Percentiles rank a stretch among this genome's conserved stretches.
These are phyloP conservation scores for Daldinia eschscholtzii DNA, from an alignment of 2,329 filamentous ascomycete genomes.

Conservation along the genomic window DNA sequence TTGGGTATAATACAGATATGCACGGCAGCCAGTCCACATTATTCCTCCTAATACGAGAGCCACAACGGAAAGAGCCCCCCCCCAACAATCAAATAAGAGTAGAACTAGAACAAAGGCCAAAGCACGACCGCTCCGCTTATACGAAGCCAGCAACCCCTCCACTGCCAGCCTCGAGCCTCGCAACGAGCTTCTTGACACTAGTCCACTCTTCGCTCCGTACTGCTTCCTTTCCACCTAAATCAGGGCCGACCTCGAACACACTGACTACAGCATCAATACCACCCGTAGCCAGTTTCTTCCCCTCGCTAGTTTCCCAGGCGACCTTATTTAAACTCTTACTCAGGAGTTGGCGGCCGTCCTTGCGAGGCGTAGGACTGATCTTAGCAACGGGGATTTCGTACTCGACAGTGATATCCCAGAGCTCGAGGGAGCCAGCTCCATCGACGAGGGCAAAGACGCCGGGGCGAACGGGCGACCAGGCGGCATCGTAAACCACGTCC, in stretches of 20 bases:
- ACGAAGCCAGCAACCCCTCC: slow-evolving; percentile 60
- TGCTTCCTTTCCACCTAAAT: slow-evolving; percentile 86
- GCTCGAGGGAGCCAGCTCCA: slow-evolving; percentile 88
- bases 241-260: slow-evolving; percentile 89
- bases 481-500: slow-evolving; percentile 95
- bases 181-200: slow-evolving; percentile 89
- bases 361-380: slow-evolving; percentile 75
- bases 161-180: slow-evolving; percentile 75
- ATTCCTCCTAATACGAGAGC: slow-evolving; percentile 11
- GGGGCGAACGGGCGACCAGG: slow-evolving; percentile 94
- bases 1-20: slow-evolving; percentile 38
- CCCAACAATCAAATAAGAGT: slow-evolving; percentile 1
- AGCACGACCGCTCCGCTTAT: slow-evolving; percentile 48
- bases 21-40: slow-evolving; percentile 14
- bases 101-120: background rate
- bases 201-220: slow-evolving; percentile 92
- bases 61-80: slow-evolving; percentile 14
- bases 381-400: slow-evolving; percentile 91
- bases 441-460: slow-evolving; percentile 96
- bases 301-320: slow-evolving; percentile 92
- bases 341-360: slow-evolving; percentile 75
- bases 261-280: slow-evolving; percentile 92
- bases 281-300: slow-evolving; percentile 87
- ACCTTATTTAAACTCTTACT: slow-evolving; percentile 93
- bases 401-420: slow-evolving; percentile 95